Conservation (phyloP, 2,329 filamentous ascomycete genomes). For the Falciphora oryzae region DNA sequence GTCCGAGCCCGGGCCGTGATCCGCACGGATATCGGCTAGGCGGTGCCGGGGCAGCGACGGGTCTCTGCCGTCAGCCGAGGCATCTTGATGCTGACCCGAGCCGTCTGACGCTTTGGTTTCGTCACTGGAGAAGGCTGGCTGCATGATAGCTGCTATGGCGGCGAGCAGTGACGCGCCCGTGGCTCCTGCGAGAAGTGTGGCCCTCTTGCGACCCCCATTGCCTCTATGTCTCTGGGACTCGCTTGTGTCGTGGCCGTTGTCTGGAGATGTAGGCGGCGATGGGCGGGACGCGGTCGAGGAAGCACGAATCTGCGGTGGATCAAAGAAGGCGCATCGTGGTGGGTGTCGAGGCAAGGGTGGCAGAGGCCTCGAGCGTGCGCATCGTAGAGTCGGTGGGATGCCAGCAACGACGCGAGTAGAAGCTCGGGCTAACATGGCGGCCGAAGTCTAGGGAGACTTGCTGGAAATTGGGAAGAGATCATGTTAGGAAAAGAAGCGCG, state of each 20-base stretch:
- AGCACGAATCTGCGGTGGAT: too few relatives aligned
- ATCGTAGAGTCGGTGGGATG: background rate
- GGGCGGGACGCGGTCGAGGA: background rate
- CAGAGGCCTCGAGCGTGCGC: background rate
- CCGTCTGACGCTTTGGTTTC: background rate
- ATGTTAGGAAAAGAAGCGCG: background rate
- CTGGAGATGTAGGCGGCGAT: background rate
- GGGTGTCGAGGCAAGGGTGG: background rate
- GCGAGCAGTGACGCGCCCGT: slow-evolving; percentile 5
- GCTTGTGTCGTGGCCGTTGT: background rate
- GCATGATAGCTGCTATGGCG: background rate
- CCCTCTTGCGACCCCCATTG: background rate
- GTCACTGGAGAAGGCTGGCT: background rate
- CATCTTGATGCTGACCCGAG: too few relatives aligned
- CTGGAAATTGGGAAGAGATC: background rate
- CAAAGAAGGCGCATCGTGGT: background rate
- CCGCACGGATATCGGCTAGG: slow-evolving; percentile 17
- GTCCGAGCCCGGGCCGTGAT: slow-evolving; percentile 15
- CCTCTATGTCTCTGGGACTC: background rate
- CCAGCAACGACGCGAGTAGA: too few relatives aligned
- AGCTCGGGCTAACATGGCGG: background rate
- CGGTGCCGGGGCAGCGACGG: slow-evolving; percentile 18
- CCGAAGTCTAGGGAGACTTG: background rate
- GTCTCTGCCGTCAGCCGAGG: slow-evolving; percentile 15
- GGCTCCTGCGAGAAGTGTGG: slow-evolving; percentile 5